phyloP scores from a whole-genome alignment of 768 basidiomycete genomes.

The Punctularia strigosozonata region DNA sequence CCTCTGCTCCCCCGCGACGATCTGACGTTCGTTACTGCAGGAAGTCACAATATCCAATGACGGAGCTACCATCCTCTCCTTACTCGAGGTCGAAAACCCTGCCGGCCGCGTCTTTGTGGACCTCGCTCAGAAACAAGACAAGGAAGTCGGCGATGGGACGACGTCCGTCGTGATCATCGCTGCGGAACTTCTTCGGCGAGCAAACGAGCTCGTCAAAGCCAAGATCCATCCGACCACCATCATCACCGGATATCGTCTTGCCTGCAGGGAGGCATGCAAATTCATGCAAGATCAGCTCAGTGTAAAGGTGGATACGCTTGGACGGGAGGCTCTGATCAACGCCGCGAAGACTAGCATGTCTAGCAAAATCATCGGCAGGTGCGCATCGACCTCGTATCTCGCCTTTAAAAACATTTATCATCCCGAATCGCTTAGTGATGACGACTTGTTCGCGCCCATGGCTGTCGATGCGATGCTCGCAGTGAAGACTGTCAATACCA shows the following conservation, averaged over 20 bases:
- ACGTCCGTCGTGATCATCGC: constrained; percentile 98
- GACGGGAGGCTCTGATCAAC: constrained; percentile 85
- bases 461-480: constrained; percentile 98
- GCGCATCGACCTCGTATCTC: constrained; percentile 21
- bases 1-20: background rate
- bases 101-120: constrained; percentile 97
- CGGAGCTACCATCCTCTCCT: constrained; percentile 94
- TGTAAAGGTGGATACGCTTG: constrained; percentile 87
- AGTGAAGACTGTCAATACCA: constrained; percentile 85
- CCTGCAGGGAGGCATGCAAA: constrained; percentile 93
- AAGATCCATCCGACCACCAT: constrained; percentile 99
- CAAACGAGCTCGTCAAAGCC: constrained; percentile 95
- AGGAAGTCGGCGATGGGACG: constrained; percentile 98
- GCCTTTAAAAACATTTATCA: constrained; percentile 4
- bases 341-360: constrained; percentile 98
- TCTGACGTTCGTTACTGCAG: constrained; percentile 26
- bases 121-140: constrained; percentile 98
- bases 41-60: constrained; percentile 99
- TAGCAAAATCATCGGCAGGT: constrained; percentile 97
- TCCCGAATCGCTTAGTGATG: constrained; percentile 49
- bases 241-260: constrained; percentile 95
- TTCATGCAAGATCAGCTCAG: constrained; percentile 98
- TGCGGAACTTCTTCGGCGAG: constrained; percentile 90
- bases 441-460: constrained; percentile 96
- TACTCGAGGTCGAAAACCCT: constrained; percentile 91